Percentiles rank a stretch among this genome's conserved stretches.
Evolutionary conservation across 345 rosid genomes (phyloP).

Genomic region (Lepidium africanum): DNA sequence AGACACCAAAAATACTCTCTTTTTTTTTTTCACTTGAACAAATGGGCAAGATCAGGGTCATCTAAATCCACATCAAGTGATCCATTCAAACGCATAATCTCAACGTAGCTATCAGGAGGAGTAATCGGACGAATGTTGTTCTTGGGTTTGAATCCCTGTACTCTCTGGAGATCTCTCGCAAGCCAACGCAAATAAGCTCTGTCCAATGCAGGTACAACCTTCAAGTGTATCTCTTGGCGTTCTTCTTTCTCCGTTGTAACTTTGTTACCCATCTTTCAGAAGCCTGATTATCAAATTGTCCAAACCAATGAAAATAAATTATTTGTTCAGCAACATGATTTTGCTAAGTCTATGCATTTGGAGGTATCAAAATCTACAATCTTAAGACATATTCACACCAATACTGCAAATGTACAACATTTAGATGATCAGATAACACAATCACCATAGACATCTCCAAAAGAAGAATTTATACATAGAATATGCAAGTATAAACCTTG

Average conservation of each 20-base stretch:
- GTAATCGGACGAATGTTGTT: constrained; percentile 41
- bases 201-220: constrained; percentile 64
- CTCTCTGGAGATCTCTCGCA: constrained; percentile 61
- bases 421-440: background rate
- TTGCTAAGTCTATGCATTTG: background rate
- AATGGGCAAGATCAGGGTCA: constrained; percentile 68
- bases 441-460: background rate
- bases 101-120: constrained; percentile 67
- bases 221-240: constrained; percentile 44
- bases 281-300: background rate
- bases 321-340: background rate
- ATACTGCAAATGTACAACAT: background rate
- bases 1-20: background rate
- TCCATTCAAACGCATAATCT: constrained; percentile 57
- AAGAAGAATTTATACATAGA: background rate
- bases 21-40: constrained; percentile 37
- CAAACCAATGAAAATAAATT: background rate
- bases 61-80: constrained; percentile 61
- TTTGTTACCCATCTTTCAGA: constrained; percentile 56
- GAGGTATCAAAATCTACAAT: background rate
- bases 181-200: constrained; percentile 61
- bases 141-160: constrained; percentile 48
- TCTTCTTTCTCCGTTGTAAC: constrained; percentile 53
- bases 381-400: background rate
- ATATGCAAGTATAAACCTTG: background rate